Conservation (phyloP, 2,329 filamentous ascomycete genomes). For the Sporothrix pallida region DNA sequence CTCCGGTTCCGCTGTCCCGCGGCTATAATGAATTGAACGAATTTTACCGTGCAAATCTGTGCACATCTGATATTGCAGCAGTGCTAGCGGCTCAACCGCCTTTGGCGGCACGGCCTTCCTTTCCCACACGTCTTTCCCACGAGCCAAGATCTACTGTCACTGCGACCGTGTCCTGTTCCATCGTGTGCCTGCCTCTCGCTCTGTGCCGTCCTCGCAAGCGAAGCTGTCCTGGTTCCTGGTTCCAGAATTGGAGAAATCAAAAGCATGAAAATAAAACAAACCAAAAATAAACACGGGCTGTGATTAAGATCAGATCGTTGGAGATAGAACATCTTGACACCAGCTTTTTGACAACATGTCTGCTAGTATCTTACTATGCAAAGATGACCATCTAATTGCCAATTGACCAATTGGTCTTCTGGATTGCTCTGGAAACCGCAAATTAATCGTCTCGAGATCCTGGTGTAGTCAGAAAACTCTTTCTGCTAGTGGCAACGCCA, state of each 20-base stretch:
- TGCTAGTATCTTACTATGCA: neutral
- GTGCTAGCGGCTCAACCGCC: conserved; percentile 29
- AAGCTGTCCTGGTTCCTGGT: conserved; percentile 13
- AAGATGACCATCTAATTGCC: neutral
- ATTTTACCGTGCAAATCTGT: conserved; percentile 24
- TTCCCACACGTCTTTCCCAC: neutral
- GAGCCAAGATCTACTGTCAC: neutral
- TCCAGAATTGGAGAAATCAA: conserved; percentile 19
- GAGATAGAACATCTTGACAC: neutral
- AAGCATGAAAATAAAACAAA: too few relatives aligned
- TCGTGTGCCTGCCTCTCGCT: neutral
- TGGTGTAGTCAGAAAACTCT: conserved; percentile 14
- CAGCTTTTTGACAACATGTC: neutral
- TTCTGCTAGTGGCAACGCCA: conserved; percentile 26
- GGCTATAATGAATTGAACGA: conserved; percentile 30
- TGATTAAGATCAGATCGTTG: neutral
- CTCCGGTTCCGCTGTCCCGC: conserved; percentile 29
- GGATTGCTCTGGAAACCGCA: conserved; percentile 29
- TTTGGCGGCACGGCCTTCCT: neutral
- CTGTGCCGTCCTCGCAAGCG: conserved; percentile 21
- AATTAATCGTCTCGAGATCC: conserved; percentile 1
- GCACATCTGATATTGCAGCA: conserved; percentile 19
- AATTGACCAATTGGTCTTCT: conserved; percentile 15
- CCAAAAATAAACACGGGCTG: neutral
- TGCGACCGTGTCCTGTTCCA: conserved; percentile 7